Evolutionary conservation across 441 rosid species (phyloP), one percentile per base, ranked within the genome.

Genomic region (Eutrema salsugineum): DNA sequence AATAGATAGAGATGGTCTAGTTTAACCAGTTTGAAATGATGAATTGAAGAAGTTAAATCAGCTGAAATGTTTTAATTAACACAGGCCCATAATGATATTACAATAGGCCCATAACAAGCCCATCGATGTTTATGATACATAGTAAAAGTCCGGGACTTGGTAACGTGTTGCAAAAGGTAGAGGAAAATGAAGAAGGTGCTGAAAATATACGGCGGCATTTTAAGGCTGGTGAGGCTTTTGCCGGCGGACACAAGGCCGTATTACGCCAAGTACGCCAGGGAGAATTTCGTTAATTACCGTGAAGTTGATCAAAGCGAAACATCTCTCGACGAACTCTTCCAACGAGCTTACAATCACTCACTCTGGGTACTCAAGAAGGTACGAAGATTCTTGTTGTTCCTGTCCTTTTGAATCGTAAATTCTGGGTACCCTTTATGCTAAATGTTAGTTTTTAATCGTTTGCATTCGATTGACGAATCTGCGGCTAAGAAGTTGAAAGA

Each of bases 351-450:
- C 49, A 84, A 83, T 77, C 97, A 94, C 81, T 88, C 99, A 55
- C 69, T 90, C 40, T 91, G 99, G 97, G 88, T 94, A 73, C 94
- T 90, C 83, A 80, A 81, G 64, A 94, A 94, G 97, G 97, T 88
- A 20, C n/a, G 11, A 20, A 73, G 43, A 15, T 40, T 35, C 50
- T 32, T 30, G 4, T 49, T 3, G 48, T 1, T 30, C 33, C 19
- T 68, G 22, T 66, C 27, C 53, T n/a, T 20, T 39, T 35, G 24
- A 38, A 8, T 16, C 50, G 38, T 7, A 38, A 7, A 20, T 17
- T 58, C 44, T 49, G 10, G 5, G 17, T 6, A 71, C 71, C 24
- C 20, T 36, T 63, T 75, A 50, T 28, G 20, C 27, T 38, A 35
- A 24, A 49, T 30, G 15, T 39, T 0, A 5, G 24, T 65, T 75